A percentile compares a stretch with the other conserved stretches of the same genome.
Conservation (phyloP, 345 rosid genomes). For the Populus tremula region DNA sequence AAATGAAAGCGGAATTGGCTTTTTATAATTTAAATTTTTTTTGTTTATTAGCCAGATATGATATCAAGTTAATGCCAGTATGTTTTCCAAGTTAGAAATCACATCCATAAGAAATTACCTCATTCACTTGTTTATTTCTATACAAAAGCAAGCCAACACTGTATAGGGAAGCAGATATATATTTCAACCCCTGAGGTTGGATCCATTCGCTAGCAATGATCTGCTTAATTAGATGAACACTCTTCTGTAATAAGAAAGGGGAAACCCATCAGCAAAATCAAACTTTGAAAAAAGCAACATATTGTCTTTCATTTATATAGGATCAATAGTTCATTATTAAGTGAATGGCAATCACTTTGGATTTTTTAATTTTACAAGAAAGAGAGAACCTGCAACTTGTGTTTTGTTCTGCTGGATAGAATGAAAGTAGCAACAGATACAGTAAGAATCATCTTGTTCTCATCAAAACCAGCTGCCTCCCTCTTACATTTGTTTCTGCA, state of each 20-base stretch:
- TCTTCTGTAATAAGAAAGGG: slow-evolving; percentile 51
- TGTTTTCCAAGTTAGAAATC: slow-evolving; percentile 7
- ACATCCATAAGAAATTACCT: slow-evolving; percentile 45
- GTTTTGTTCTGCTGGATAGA: slow-evolving; percentile 55
- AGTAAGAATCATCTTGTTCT: slow-evolving; percentile 41
- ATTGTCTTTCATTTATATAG: neutral
- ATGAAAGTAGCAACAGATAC: slow-evolving; percentile 69
- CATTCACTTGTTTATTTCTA: slow-evolving; percentile 56
- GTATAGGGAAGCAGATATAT: slow-evolving; percentile 54
- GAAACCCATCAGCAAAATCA: slow-evolving; percentile 21
- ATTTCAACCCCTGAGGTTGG: slow-evolving; percentile 59
- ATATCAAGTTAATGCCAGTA: neutral
- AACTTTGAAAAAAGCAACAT: slow-evolving; percentile 20
- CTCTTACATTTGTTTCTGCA: slow-evolving; percentile 51
- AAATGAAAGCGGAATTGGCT: neutral
- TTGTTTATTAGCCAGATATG: neutral
- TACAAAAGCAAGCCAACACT: slow-evolving; percentile 62
- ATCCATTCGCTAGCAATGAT: slow-evolving; percentile 63
- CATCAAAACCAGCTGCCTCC: slow-evolving; percentile 44
- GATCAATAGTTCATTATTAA: slow-evolving; percentile 4
- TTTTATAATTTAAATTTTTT: too few species aligned
- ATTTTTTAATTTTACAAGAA: slow-evolving; percentile 16
- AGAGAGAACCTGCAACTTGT: slow-evolving; percentile 51
- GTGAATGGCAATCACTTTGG: neutral
- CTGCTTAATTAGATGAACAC: slow-evolving; percentile 41